Conservation (phyloP, 1,284 basidiomycete species). For the Ustilago hordei region DNA sequence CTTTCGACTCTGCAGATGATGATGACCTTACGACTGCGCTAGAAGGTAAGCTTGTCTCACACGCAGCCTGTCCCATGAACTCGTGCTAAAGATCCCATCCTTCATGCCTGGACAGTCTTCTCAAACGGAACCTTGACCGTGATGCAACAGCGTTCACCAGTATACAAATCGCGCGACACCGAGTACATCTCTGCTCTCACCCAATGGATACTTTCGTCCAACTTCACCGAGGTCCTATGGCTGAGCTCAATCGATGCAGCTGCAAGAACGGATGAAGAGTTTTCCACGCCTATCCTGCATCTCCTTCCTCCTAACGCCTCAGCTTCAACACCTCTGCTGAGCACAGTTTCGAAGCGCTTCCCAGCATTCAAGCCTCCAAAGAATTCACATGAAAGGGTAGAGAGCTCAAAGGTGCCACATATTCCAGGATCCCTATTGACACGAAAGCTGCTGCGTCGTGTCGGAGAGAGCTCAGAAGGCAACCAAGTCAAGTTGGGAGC, state of each 20-base stretch:
- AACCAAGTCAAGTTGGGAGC: conserved; percentile 15
- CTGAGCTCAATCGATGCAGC: conserved; percentile 55
- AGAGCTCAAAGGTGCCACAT: conserved; percentile 18
- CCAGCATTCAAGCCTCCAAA: conserved; percentile 11
- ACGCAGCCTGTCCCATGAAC: too few species aligned
- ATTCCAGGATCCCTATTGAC: conserved; percentile 51
- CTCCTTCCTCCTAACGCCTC: conserved; percentile 23
- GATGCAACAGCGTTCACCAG: conserved; percentile 62
- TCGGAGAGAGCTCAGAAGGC: neutral
- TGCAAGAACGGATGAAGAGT: conserved; percentile 53
- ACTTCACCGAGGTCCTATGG: conserved; percentile 23
- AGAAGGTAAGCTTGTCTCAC: conserved; percentile 14
- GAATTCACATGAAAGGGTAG: neutral
- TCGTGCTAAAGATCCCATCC: neutral
- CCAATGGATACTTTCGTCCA: conserved; percentile 8
- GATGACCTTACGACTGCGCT: conserved; percentile 30
- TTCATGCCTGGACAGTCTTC: conserved; percentile 22
- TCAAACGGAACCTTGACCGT: conserved; percentile 36
- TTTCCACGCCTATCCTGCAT: conserved; percentile 28
- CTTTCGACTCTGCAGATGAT: conserved; percentile 31
- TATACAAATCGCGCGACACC: conserved; percentile 39
- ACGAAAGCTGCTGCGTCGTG: conserved; percentile 27
- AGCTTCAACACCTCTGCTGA: conserved; percentile 16
- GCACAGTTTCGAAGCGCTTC: neutral
- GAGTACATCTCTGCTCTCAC: conserved; percentile 33